These are phyloP conservation scores for Anthracocystis setariae DNA, from an alignment of 1,284 basidiomycete genomes.

Conservation along the genomic window DNA sequence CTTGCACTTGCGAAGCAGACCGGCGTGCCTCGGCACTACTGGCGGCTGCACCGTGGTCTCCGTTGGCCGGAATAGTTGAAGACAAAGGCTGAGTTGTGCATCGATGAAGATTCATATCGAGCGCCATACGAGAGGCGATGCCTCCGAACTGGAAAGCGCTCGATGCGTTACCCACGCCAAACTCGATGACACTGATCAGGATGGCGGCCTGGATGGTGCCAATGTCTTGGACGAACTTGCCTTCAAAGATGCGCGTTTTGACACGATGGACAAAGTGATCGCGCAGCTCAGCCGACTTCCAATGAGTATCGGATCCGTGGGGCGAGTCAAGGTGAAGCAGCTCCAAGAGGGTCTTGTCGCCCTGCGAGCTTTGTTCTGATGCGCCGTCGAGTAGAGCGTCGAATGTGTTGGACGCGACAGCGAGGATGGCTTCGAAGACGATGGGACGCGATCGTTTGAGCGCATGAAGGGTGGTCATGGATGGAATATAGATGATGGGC, in stretches of 20 bases:
- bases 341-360: constrained; percentile 24
- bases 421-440: constrained; percentile 50
- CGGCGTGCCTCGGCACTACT: constrained; percentile 4
- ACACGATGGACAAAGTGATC: constrained; percentile 41
- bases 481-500: constrained; percentile 54
- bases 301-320: constrained; percentile 13
- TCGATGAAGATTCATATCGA: constrained; percentile 53
- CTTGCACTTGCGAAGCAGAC: constrained; percentile 23
- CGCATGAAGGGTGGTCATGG: constrained; percentile 43
- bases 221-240: constrained; percentile 39
- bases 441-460: constrained; percentile 37
- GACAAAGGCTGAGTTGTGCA: constrained; percentile 2
- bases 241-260: constrained; percentile 43
- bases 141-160: constrained; percentile 50
- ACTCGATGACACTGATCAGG: constrained; percentile 46
- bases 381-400: constrained; percentile 32
- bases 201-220: constrained; percentile 46
- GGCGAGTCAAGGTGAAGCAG: constrained; percentile 26
- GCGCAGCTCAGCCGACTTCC: constrained; percentile 39
- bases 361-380: constrained; percentile 10
- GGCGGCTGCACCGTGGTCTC: no score
- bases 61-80: not conserved
- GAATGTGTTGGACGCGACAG: constrained; percentile 48
- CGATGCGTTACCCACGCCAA: constrained; percentile 43
- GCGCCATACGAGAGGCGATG: constrained; percentile 47